Base-by-base conservation (phyloP, 2,329 filamentous ascomycete genomes). In the Trichoderma koningiopsis region DNA sequence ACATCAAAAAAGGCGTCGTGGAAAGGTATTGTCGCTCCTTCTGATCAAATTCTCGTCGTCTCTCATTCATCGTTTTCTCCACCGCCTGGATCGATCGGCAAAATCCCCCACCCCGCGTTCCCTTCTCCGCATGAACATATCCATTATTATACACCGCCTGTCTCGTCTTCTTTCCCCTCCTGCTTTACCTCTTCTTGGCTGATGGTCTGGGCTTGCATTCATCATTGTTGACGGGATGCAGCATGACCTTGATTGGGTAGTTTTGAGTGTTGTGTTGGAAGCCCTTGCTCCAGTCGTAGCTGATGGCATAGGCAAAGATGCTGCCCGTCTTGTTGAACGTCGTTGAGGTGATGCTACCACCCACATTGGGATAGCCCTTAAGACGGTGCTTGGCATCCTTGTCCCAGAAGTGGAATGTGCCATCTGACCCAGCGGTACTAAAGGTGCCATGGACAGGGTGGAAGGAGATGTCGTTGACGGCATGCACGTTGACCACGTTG, bases 241-340 rank as follows among this genome's bases (percentile, higher is more conserved):
- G 85, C 90, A 94, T 94, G 65, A 96, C 90, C 83, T 96, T 96
- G 80, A 88, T 92, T 10, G 92, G 88, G 70, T 89, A 89, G 73
- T 86, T 86, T 69, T 89, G 89, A 31, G 85, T 96, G 81, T 98
- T 98, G 73, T 85, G 88, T 72, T 92, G 88, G 82, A 95, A 97
- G 19, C 96, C 96, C 84, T 99, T 98, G 83, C 92, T 94, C 96
- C 96, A 99, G 83, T 99, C 96, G 80, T 99, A 99, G 78, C 93
- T 94, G 59, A 97, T 88, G 31, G 94, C 93, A 75, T 96, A 96
- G 19, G 92, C 92, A 77, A 96, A 96, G 76, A 95, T 93, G 77
- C 81, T 90, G 64, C 96, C 96, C 69, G 86, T 91, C 75, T 89
- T 88, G 83, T 94, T 97, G 85, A 99, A 99, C n/a, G 89, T 92